These are phyloP conservation scores for Lachnellula subtilissima DNA, from an alignment of 2,329 filamentous ascomycete species.

Conservation along the genomic window DNA sequence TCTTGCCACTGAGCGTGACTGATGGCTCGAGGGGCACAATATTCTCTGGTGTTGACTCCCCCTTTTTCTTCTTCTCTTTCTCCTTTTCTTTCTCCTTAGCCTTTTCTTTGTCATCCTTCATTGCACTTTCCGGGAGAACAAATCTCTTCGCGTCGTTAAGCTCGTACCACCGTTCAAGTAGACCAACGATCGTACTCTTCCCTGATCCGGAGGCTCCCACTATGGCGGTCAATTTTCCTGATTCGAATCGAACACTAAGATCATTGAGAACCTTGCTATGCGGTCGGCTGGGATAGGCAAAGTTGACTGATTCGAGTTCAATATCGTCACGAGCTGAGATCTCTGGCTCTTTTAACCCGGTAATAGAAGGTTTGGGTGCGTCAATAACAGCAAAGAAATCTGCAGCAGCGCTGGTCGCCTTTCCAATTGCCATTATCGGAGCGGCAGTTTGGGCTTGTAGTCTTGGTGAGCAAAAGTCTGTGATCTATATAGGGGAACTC, in stretches of 20 bases:
- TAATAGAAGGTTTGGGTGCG: conserved; percentile 33
- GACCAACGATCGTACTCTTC: conserved; percentile 68
- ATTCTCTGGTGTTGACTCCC: conserved; percentile 30
- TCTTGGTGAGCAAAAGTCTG: not conserved
- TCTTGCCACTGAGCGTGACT: conserved; percentile 46
- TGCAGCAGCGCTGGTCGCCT: conserved; percentile 34
- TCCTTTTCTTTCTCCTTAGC: conserved; percentile 23
- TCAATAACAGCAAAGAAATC: conserved; percentile 36
- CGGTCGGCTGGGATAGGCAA: conserved; percentile 65
- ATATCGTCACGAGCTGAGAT: conserved; percentile 50
- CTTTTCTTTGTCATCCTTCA: conserved; percentile 36
- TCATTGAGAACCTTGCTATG: conserved; percentile 59
- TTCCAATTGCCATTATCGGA: conserved; percentile 48
- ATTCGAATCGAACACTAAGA: conserved; percentile 53
- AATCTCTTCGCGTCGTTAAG: conserved; percentile 47
- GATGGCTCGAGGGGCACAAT: conserved; percentile 25
- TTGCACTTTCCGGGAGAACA: conserved; percentile 36
- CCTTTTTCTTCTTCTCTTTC: conserved; percentile 15
- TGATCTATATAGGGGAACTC: not conserved
- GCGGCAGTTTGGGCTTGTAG: conserved; percentile 43
- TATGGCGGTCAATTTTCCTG: conserved; percentile 66
- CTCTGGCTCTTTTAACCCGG: conserved; percentile 43
- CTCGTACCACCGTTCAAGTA: conserved; percentile 70
- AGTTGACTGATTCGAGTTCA: conserved; percentile 59
- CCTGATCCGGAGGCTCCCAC: conserved; percentile 69